phyloP scores from a whole-genome alignment of 2,329 filamentous ascomycete species.

The Fusarium papillatum region DNA sequence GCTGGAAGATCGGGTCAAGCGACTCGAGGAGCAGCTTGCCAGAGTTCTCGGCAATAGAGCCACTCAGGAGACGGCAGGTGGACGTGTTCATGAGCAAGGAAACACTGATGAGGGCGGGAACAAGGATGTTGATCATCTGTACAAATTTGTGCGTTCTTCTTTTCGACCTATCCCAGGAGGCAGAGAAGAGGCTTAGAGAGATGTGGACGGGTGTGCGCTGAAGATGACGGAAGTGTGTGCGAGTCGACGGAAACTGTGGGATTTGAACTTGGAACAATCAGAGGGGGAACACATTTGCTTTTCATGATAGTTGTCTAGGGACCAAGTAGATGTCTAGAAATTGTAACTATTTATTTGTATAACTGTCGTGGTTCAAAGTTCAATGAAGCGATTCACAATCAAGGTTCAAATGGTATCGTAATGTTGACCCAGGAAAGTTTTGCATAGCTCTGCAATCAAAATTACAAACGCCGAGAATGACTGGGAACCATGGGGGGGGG shows the following conservation, averaged over 20 bases:
- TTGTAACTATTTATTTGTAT: not conserved
- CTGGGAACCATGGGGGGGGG: not conserved
- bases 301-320: not conserved
- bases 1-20: conserved; percentile 24
- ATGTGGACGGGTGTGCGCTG: not conserved
- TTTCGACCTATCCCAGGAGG: conserved; percentile 5
- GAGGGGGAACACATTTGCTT: conserved; percentile 9
- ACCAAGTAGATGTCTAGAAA: conserved; percentile 2
- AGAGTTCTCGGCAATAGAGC: not conserved
- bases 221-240: not conserved
- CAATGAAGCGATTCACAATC: conserved; percentile 22
- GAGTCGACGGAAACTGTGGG: not conserved
- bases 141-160: not conserved
- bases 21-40: conserved; percentile 25
- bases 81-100: not conserved
- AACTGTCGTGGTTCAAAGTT: not conserved
- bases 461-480: not conserved
- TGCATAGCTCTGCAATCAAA: not conserved
- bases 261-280: not conserved
- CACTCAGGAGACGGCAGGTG: not conserved
- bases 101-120: not conserved
- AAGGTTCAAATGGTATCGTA: not conserved
- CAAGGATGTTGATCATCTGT: conserved; percentile 1
- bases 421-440: not conserved
- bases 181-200: not conserved